Percentiles rank a stretch among this genome's conserved stretches.
phyloP scores from a whole-genome alignment of 495 filamentous ascomycete genomes.

The Thermothielavioides terrestris region DNA sequence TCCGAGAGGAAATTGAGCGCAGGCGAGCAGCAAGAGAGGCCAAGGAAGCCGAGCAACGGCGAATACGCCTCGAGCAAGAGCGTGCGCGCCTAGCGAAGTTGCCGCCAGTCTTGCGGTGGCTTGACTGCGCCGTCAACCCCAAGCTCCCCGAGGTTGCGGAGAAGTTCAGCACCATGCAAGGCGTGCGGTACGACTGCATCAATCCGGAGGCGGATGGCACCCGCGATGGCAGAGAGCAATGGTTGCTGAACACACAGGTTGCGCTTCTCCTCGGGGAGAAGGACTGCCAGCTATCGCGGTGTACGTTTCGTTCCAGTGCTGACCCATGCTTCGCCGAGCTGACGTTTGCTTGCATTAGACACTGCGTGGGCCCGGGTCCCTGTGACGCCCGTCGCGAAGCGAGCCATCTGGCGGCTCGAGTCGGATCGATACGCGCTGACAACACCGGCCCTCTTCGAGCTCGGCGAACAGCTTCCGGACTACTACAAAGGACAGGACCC shows the following conservation, averaged over 20 bases:
- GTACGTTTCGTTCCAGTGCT: constrained; percentile 37
- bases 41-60: constrained; percentile 46
- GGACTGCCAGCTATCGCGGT: constrained; percentile 64
- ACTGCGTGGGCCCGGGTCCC: constrained; percentile 58
- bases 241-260: constrained; percentile 69
- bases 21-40: constrained; percentile 44
- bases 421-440: constrained; percentile 42
- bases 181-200: constrained; percentile 48
- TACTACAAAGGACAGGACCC: constrained; percentile 37
- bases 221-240: constrained; percentile 50
- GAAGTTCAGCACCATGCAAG: constrained; percentile 42
- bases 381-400: constrained; percentile 39
- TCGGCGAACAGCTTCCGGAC: constrained; percentile 35
- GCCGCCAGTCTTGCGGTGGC: constrained; percentile 46
- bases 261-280: constrained; percentile 68
- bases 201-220: constrained; percentile 37
- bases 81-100: constrained; percentile 41
- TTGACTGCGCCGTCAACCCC: constrained; percentile 41
- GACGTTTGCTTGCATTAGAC: too few relatives aligned
- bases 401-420: constrained; percentile 41
- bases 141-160: constrained; percentile 39
- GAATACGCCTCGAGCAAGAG: constrained; percentile 38
- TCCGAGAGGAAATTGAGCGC: constrained; percentile 51
- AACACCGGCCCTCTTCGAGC: constrained; percentile 33
- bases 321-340: neutral